Conservation (phyloP, 495 filamentous ascomycete genomes). For the Aeminium ludgeri region DNA sequence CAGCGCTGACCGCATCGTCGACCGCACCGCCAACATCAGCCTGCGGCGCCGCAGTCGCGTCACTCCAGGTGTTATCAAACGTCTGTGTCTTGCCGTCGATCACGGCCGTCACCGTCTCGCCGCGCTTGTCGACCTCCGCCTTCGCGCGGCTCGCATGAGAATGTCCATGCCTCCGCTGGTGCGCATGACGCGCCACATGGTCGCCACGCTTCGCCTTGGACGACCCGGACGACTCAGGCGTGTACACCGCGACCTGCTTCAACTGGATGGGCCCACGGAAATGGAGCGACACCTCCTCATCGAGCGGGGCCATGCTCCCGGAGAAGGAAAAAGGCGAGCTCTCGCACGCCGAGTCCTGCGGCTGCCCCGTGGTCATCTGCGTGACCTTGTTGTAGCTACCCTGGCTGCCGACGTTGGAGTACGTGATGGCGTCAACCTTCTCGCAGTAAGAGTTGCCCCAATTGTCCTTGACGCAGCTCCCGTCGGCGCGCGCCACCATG, state of each 20-base stretch:
- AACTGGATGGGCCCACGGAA: constrained; percentile 50
- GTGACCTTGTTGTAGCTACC: constrained; percentile 44
- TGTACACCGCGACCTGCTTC: constrained; percentile 48
- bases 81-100: constrained; percentile 45
- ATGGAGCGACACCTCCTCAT: constrained; percentile 51
- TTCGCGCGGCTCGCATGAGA: constrained; percentile 20
- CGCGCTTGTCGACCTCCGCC: constrained; percentile 10
- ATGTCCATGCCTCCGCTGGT: constrained; percentile 26
- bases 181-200: not conserved
- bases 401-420: constrained; percentile 36
- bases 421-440: constrained; percentile 40
- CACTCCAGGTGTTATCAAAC: constrained; percentile 43
- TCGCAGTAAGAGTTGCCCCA: constrained; percentile 40
- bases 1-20: not conserved
- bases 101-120: constrained; percentile 35
- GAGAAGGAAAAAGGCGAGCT: constrained; percentile 32
- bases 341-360: constrained; percentile 35
- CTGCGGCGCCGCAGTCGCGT: too few relatives aligned
- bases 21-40: not conserved
- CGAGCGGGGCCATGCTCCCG: constrained; percentile 43
- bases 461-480: constrained; percentile 2
- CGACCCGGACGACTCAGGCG: constrained; percentile 21
- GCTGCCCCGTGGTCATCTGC: constrained; percentile 31
- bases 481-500: not conserved
- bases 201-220: constrained; percentile 15